Percentiles rank a stretch among this genome's conserved stretches.
These are phyloP conservation scores for Sanghuangporus baumii DNA, from an alignment of 1,284 basidiomycete species.

Conservation along the genomic window DNA sequence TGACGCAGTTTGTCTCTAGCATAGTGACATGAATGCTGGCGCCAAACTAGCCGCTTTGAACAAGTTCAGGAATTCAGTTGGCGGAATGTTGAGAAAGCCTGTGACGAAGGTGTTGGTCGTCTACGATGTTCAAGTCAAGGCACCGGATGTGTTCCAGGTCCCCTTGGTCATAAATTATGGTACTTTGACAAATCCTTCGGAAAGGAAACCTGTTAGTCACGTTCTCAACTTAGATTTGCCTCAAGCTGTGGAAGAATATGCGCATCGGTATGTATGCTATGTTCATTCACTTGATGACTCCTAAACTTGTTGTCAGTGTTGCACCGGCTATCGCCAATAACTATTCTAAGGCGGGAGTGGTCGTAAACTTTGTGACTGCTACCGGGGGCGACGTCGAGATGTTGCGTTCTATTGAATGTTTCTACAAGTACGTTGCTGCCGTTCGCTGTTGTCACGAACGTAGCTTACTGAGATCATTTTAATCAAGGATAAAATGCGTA, in stretches of 20 bases:
- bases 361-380: slow-evolving; percentile 94
- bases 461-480: slow-evolving; percentile 18
- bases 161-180: slow-evolving; percentile 92
- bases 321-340: slow-evolving; percentile 76
- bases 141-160: slow-evolving; percentile 83
- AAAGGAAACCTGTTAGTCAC: background rate
- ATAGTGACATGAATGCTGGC: slow-evolving; percentile 81
- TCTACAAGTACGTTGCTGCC: slow-evolving; percentile 69
- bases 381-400: slow-evolving; percentile 97
- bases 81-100: slow-evolving; percentile 54
- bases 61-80: slow-evolving; percentile 63
- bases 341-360: slow-evolving; percentile 79
- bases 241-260: slow-evolving; percentile 93
- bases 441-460: slow-evolving; percentile 1
- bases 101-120: slow-evolving; percentile 77
- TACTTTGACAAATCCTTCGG: slow-evolving; percentile 24
- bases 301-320: slow-evolving; percentile 41
- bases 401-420: slow-evolving; percentile 95
- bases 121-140: slow-evolving; percentile 88
- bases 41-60: slow-evolving; percentile 75
- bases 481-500: slow-evolving; percentile 80
- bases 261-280: slow-evolving; percentile 62
- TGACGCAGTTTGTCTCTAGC: slow-evolving; percentile 36
- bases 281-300: background rate
- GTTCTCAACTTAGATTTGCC: slow-evolving; percentile 68